Evolutionary conservation across 2,329 filamentous ascomycete species (phyloP), one percentile per base, ranked within the genome.

Genomic region (Phaeoacremonium minimum): DNA sequence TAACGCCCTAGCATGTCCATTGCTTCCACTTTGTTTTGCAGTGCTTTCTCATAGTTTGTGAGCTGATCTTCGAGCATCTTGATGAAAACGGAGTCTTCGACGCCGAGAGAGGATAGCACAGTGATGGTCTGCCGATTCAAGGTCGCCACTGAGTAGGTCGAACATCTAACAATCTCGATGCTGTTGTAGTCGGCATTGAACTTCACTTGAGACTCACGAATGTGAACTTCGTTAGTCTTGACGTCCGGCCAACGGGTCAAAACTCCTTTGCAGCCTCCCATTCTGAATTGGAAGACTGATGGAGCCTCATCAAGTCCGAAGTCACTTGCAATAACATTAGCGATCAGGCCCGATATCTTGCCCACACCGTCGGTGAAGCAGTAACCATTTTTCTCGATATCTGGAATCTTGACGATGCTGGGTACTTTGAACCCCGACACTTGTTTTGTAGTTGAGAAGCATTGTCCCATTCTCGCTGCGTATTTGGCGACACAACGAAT

Each of bases 341-440:
- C 86, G 15, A 95, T 66, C 41, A 87, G 82, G 1, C 61, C 63
- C 0, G 91, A 96, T n/a, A 98, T 87, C 54, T 88, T 94, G 2
- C 93, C 93, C 4, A 97, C 86, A 0, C 93, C 93, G 51, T 98
- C 93, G 0, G 86, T 93, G 56, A 97, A 98, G 42, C 69, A 84
- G 51, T 78, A 81, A 0, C 69, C 75, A 32, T 85, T 80, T 3
- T 73, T 71, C 40, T 80, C 67, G 15, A 97, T 75, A 46, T 97
- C 93, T 1, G 71, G 59, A 19, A 91, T 86, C 4, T 67, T 77
- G 5, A 68, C 66, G 11, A 75, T 67, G 2, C 71, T 67, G 0
- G 76, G 76, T 6, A 83, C 75, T 0, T 71, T 73, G 15, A 81
- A 77, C 13, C 79, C 73, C 18, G 69, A 71, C 29, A 95, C 80